Evolutionary conservation across 2,329 filamentous ascomycete genomes (phyloP), one percentile per base, ranked within the genome.

Genomic region (Fusarium sp.): DNA sequence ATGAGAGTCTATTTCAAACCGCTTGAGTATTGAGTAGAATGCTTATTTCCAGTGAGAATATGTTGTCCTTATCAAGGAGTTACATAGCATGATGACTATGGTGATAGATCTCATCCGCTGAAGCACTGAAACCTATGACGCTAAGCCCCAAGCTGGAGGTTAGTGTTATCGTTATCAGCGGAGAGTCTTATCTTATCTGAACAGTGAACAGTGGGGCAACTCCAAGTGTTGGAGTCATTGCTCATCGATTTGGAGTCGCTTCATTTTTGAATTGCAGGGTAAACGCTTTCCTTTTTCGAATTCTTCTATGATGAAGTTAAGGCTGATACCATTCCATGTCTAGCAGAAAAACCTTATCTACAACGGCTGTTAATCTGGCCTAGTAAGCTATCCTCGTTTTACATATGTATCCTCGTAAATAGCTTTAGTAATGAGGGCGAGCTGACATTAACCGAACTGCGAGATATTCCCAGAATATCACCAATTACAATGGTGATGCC

Each of bases 121-220:
- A 18, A 16, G 4, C 20, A 24, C 10, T 8, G 11, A 21, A 20
- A 15, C 24, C 13, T 2, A 18, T 21, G 57, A 13, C 52, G 28
- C 57, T 59, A 59, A 41, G 33, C 57, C 26, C 57, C 57, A 60
- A 58, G 18, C 5, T 38, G 26, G 26, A 24, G 18, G 28, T 4
- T 35, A 35, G 33, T n/a, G 18, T 24, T 31, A 46, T 54, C 50
- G 21, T 33, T 46, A 54, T 54, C 50, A 5, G 0, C 0, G 1
- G 12, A 4, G 13, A 33, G 13, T 3, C 47, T 24, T 43, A 55
- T 55, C 55, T 54, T 54, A 54, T 53, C 47, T 28, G n/a, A n/a
- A n/a, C n/a, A n/a, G 1, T 6, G 9, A 3, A n/a, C n/a, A 38
- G 29, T 55, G 38, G 31, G 2, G 33, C 15, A 12, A 57, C 57